phyloP scores from a whole-genome alignment of 2,329 filamentous ascomycete genomes.

The Aureobasidium sp. region DNA sequence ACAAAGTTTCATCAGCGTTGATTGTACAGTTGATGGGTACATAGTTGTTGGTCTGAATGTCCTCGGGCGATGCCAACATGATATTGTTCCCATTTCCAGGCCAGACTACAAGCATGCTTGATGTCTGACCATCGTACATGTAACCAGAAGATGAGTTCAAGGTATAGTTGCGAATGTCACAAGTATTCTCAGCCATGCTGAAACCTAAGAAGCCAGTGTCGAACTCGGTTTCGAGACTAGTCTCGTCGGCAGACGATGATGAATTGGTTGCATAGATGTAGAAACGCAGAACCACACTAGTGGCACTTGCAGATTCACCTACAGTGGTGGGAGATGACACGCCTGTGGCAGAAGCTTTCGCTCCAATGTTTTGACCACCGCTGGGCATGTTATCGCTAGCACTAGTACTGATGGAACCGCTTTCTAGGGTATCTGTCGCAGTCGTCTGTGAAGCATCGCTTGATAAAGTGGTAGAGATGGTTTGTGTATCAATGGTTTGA shows the following conservation, averaged over 20 bases:
- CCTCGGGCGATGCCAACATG: neutral
- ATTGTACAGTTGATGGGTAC: neutral
- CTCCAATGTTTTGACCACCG: neutral
- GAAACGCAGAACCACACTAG: neutral
- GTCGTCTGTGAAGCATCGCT: neutral
- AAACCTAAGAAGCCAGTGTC: neutral
- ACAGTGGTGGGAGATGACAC: neutral
- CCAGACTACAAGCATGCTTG: neutral
- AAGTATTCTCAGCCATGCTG: conserved; percentile 3
- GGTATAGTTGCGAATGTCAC: neutral
- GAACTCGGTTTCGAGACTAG: neutral
- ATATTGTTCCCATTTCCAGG: conserved; percentile 2
- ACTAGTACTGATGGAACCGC: neutral
- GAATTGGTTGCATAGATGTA: conserved; percentile 10
- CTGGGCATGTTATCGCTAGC: neutral
- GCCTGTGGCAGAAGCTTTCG: neutral
- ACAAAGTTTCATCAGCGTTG: neutral
- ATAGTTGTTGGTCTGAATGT: neutral
- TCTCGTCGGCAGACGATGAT: conserved; percentile 9
- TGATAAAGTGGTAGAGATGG: neutral
- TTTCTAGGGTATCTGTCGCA: neutral
- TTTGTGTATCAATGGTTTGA: too few species aligned
- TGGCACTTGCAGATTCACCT: neutral
- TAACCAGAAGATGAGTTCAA: conserved; percentile 1
- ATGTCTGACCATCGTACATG: conserved; percentile 2